Base-by-base conservation (phyloP, 805 yeast genomes). In the Saccharomycopsis sp. region DNA sequence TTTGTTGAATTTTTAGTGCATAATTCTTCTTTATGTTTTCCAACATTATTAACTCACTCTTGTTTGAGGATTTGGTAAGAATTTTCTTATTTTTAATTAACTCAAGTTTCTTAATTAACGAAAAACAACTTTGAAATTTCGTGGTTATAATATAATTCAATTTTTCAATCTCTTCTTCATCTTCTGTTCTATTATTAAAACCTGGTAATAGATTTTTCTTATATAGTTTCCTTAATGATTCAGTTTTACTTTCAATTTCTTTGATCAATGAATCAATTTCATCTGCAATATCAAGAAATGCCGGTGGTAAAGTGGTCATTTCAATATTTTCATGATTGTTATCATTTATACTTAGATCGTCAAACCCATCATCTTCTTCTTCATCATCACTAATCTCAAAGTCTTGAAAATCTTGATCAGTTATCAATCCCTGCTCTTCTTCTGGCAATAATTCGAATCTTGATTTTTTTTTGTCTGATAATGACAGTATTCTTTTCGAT, bases 181-280 rank as follows among this genome's bases (percentile, higher is more conserved):
- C 81, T 26, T 66, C 66, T 13, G 76, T 70, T 46, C 86, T 76
- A 58, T 92, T 97, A 50, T 74, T 79, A 55, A 86, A 84, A 17
- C 92, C 92, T 2, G 96, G 95, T 27, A 92, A 69, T 12, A 89
- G 67, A 50, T 87, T 79, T 60, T 79, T 82, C 57, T 81, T 79
- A 57, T 92, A 92, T 27, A 86, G 59, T 31, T 70, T 69, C 37
- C 76, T 77, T 51, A 89, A 67, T 50, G 71, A 73, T 38, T 68
- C 72, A 49, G 83, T 69, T 45, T 74, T 67, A 20, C 53, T 53
- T 34, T 70, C 71, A 29, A 85, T 75, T 21, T 66, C 64, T 1
- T 49, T 56, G 34, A 88, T 59, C 42, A 72, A 63, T 23, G 66
- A 73, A 56, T 87, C 94, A 13, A 89, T 73, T 41, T 79, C 83